A percentile compares a stretch with the other conserved stretches of the same genome.
Evolutionary conservation across 805 yeast species (phyloP).

Genomic region (Hemisphaericaspora nanyangensis): DNA sequence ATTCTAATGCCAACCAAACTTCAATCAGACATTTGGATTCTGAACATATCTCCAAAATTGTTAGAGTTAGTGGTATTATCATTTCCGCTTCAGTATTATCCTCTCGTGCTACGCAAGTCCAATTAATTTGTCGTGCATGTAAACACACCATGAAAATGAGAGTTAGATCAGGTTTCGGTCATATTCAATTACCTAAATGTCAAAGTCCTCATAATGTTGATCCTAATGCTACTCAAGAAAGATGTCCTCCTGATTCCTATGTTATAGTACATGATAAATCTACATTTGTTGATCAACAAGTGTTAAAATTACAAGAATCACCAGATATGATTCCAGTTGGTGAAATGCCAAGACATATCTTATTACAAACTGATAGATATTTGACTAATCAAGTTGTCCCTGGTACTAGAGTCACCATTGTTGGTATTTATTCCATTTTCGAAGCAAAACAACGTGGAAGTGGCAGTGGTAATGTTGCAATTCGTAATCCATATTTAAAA

Average conservation of each 20-base stretch:
- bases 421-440: constrained; percentile 90
- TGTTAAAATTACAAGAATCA: constrained; percentile 89
- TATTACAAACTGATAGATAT: constrained; percentile 84
- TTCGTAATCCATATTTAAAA: constrained; percentile 86
- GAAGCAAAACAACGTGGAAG: constrained; percentile 60
- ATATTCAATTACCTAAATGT: constrained; percentile 57
- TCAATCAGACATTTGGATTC: constrained; percentile 82
- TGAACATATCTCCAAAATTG: constrained; percentile 83
- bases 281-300: constrained; percentile 91
- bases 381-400: constrained; percentile 90
- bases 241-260: constrained; percentile 91
- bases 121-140: constrained; percentile 83
- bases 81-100: constrained; percentile 86
- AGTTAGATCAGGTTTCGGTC: constrained; percentile 68
- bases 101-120: constrained; percentile 81
- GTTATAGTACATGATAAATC: constrained; percentile 92
- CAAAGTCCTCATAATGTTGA: constrained; percentile 37
- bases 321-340: constrained; percentile 99
- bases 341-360: constrained; percentile 93
- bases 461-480: constrained; percentile 64
- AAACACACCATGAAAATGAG: constrained; percentile 69
- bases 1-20: constrained; percentile 65
- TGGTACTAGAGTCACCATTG: constrained; percentile 87
- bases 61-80: constrained; percentile 87
- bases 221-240: constrained; percentile 46